A percentile compares a stretch with the other conserved stretches of the same genome.
phyloP scores from a whole-genome alignment of 2,329 filamentous ascomycete genomes.

The Fusarium fujikuroi region DNA sequence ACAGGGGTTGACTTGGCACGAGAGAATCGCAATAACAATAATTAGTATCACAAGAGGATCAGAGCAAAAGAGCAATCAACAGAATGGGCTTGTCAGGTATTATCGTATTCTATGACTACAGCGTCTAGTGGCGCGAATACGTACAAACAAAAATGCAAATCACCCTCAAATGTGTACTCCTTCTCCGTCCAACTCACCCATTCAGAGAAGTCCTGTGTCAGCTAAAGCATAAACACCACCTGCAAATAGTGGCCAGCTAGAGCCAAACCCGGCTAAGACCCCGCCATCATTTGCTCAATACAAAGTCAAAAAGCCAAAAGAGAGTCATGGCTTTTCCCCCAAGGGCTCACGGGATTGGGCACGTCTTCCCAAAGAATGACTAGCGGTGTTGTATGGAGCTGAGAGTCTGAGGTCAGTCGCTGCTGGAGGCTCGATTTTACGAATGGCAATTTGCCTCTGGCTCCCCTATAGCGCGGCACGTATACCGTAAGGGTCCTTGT shows the following conservation, averaged over 20 bases:
- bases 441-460: conserved; percentile 1
- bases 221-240: conserved; percentile 31
- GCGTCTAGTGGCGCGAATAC: conserved; percentile 6
- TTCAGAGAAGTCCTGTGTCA: neutral
- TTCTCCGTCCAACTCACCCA: neutral
- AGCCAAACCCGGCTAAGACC: conserved; percentile 25
- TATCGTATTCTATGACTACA: neutral
- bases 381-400: conserved; percentile 3
- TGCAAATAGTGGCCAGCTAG: conserved; percentile 23
- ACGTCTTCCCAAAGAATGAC: conserved; percentile 6
- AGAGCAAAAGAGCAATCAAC: neutral
- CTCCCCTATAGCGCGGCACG: neutral
- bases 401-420: neutral
- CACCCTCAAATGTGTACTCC: neutral
- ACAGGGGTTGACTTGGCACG: conserved; percentile 5
- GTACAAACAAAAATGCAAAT: conserved; percentile 8
- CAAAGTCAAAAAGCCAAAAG: conserved; percentile 25
- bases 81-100: neutral
- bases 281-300: conserved; percentile 30
- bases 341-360: conserved; percentile 1
- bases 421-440: neutral
- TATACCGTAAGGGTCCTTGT: conserved; percentile 9
- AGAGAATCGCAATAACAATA: neutral
- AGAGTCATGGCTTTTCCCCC: conserved; percentile 33
- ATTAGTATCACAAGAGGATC: neutral